phyloP scores from a whole-genome alignment of 768 basidiomycete genomes.

The Saitozyma podzolica region DNA sequence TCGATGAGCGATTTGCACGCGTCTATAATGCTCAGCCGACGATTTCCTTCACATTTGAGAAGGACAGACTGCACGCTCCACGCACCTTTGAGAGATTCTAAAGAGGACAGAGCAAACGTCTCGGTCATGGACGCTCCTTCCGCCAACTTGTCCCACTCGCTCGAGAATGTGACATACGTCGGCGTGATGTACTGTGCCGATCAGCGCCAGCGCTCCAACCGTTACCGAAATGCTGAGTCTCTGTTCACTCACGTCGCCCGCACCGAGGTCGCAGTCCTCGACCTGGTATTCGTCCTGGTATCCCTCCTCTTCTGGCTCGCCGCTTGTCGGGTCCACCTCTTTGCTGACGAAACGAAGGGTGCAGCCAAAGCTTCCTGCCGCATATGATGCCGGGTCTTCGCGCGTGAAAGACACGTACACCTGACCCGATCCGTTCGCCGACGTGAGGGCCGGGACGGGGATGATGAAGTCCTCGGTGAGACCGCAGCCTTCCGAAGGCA shows the following conservation, averaged over 20 bases:
- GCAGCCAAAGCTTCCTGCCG: constrained; percentile 81
- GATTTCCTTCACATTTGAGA: background rate
- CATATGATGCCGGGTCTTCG: constrained; percentile 71
- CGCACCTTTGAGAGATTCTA: constrained; percentile 91
- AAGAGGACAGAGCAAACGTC: constrained; percentile 86
- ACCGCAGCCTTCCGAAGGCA: constrained; percentile 69
- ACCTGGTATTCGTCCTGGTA: constrained; percentile 98
- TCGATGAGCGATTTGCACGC: constrained; percentile 96
- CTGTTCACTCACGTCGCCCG: constrained; percentile 62
- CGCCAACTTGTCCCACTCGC: constrained; percentile 92
- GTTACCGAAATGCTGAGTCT: background rate
- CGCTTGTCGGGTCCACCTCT: constrained; percentile 92
- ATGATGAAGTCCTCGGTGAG: constrained; percentile 95
- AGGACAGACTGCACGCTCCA: constrained; percentile 14
- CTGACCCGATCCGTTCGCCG: constrained; percentile 65
- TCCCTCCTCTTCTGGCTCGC: constrained; percentile 95
- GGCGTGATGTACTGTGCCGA: constrained; percentile 73
- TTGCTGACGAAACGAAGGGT: constrained; percentile 93
- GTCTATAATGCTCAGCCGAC: constrained; percentile 57
- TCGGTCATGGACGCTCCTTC: constrained; percentile 78
- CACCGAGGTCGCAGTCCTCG: constrained; percentile 91
- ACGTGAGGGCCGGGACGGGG: constrained; percentile 68
- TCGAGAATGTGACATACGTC: constrained; percentile 85
- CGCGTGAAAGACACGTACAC: constrained; percentile 94
- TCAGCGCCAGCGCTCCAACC: constrained; percentile 5